Evolutionary conservation across 805 yeast species (phyloP).

Genomic region (Saturnispora dispora): DNA sequence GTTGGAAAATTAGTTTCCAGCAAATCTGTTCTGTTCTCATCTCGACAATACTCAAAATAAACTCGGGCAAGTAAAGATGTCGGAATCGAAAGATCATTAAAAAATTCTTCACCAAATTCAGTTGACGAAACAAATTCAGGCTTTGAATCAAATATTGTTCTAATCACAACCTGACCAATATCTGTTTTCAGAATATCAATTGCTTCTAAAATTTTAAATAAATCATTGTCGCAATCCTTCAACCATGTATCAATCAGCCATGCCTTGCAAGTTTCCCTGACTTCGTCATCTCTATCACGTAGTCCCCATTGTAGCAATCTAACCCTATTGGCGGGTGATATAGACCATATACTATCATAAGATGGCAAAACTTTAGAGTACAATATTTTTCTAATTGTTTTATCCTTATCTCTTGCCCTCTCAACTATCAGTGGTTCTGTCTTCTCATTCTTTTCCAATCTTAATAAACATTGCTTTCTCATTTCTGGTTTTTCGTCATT

Average conservation of each 20-base stretch:
- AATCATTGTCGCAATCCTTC: slow-evolving; percentile 55
- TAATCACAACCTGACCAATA: slow-evolving; percentile 60
- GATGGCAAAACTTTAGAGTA: slow-evolving; percentile 61
- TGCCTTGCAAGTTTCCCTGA: slow-evolving; percentile 59
- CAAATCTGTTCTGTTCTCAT: slow-evolving; percentile 40
- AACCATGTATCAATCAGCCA: slow-evolving; percentile 72
- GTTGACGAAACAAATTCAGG: slow-evolving; percentile 55
- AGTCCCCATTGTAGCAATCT: slow-evolving; percentile 75
- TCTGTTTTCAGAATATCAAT: slow-evolving; percentile 57
- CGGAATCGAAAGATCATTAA: slow-evolving; percentile 67
- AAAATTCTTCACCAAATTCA: slow-evolving; percentile 52
- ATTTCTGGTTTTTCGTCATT: slow-evolving; percentile 85
- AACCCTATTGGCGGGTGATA: slow-evolving; percentile 51
- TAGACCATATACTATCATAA: slow-evolving; percentile 47
- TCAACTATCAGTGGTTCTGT: slow-evolving; percentile 58
- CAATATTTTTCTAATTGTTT: slow-evolving; percentile 62
- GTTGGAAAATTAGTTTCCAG: slow-evolving; percentile 74
- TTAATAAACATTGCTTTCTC: slow-evolving; percentile 71
- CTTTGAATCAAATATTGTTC: slow-evolving; percentile 49
- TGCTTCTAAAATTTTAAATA: slow-evolving; percentile 42
- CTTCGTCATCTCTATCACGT: slow-evolving; percentile 72
- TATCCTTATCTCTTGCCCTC: slow-evolving; percentile 73
- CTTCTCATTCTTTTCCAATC: slow-evolving; percentile 45
- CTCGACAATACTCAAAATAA: slow-evolving; percentile 55
- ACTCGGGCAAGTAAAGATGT: slow-evolving; percentile 62